These are phyloP conservation scores for Plenodomus tracheiphilus DNA, from an alignment of 2,329 filamentous ascomycete genomes.

Conservation along the genomic window DNA sequence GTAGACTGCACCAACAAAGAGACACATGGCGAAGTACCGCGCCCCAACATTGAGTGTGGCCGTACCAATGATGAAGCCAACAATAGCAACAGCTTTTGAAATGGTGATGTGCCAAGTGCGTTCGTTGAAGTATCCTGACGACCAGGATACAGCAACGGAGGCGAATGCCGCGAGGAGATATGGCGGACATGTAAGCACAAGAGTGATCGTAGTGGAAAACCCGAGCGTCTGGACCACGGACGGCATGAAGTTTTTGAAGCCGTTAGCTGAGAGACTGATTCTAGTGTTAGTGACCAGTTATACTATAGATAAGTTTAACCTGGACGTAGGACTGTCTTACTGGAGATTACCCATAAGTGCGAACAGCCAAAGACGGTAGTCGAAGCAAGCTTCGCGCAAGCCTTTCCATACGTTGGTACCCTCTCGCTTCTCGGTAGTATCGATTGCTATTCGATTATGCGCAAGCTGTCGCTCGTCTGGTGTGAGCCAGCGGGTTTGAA, in stretches of 20 bases:
- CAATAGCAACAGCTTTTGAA: slow-evolving; percentile 29
- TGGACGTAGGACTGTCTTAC: not conserved
- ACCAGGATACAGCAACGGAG: slow-evolving; percentile 26
- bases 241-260: slow-evolving; percentile 40
- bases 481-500: slow-evolving; percentile 49
- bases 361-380: slow-evolving; percentile 21
- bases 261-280: slow-evolving; percentile 13
- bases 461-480: slow-evolving; percentile 47
- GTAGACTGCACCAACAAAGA: slow-evolving; percentile 38
- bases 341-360: slow-evolving; percentile 23
- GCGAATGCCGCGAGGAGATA: slow-evolving; percentile 37
- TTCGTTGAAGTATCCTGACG: slow-evolving; percentile 32
- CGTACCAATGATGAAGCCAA: slow-evolving; percentile 35
- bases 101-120: slow-evolving; percentile 39
- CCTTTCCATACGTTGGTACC: slow-evolving; percentile 18
- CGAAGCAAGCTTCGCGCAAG: slow-evolving; percentile 14
- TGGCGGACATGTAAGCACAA: slow-evolving; percentile 31
- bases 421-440: slow-evolving; percentile 47
- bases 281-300: not conserved
- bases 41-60: slow-evolving; percentile 31
- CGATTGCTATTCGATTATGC: slow-evolving; percentile 40
- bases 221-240: slow-evolving; percentile 38
- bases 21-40: slow-evolving; percentile 38
- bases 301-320: too few relatives aligned
- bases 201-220: slow-evolving; percentile 34